Base-by-base conservation (phyloP, 805 yeast genomes). In the Candida methanosorbosa region DNA sequence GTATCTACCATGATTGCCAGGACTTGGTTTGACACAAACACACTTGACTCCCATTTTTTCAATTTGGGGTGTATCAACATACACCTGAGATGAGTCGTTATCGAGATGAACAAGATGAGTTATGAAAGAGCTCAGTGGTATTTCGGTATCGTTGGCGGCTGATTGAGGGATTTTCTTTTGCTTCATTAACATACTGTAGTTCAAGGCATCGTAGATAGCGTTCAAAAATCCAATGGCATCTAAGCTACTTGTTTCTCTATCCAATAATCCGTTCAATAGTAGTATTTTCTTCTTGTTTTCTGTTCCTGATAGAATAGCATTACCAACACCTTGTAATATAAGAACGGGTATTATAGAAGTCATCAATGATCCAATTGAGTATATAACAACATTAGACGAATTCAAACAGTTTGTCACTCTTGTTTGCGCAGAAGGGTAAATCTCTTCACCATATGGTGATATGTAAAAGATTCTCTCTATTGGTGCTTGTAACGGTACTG, bases 281-380 rank as follows among this genome's bases (percentile, higher is more conserved):
- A 87, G 52, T 5, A 87, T 64, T 47, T 78, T 76, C 35, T 63
- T 65, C 39, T 61, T 62, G 2, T 30, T 31, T 6, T 16, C 17
- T 4, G 13, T 5, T 6, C 19, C 8, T 4, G 38, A 28, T 12
- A 22, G 7, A 18, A 83, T 70, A 0, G 86, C 78, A 24, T 68
- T 68, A 0, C 88, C 88, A 7, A 83, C 67, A 2, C 94, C 94
- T 34, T 74, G 74, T 3, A 85, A 60, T 8, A 85, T 70, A 6
- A 86, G 58, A 0, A 86, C 77, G 0, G 97, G 97, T 3, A 86
- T 59, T 6, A 82, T 75, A 33, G 95, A 83, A 0, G 97, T 88
- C 80, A 83, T 82, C 25, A 88, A 61, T 1, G 94, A 82, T 1
- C 97, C 97, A 36, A 88, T 82, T 0, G 94, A 82, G 50, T 78